These are phyloP conservation scores for Naganishia albida DNA, from an alignment of 1,284 basidiomycete species.

Conservation along the genomic window DNA sequence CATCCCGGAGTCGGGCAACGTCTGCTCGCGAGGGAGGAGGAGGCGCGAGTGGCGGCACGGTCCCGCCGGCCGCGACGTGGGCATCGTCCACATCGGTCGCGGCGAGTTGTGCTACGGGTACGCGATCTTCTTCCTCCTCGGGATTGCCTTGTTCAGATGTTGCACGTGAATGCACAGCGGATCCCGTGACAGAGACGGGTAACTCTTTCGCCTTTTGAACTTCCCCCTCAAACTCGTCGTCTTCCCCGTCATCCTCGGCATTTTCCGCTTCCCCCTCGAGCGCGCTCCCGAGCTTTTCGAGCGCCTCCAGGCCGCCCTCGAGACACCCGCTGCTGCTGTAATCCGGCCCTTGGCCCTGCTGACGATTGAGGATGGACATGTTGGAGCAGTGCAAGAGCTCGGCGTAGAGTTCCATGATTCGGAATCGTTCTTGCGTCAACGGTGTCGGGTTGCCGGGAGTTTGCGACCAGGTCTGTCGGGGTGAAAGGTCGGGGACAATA, in stretches of 20 bases:
- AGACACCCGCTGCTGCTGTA: slow-evolving; percentile 78
- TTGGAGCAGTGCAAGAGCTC: slow-evolving; percentile 97
- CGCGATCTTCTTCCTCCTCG: slow-evolving; percentile 66
- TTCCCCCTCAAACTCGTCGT: slow-evolving; percentile 64
- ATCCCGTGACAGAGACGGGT: slow-evolving; percentile 59
- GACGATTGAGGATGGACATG: slow-evolving; percentile 91
- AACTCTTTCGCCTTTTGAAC: slow-evolving; percentile 65
- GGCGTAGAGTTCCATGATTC: slow-evolving; percentile 96
- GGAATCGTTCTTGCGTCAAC: slow-evolving; percentile 90
- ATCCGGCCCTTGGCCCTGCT: slow-evolving; percentile 65
- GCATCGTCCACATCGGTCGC: slow-evolving; percentile 34
- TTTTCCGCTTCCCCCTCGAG: slow-evolving; percentile 58
- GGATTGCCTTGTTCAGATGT: slow-evolving; percentile 71
- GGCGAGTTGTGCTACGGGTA: slow-evolving; percentile 60
- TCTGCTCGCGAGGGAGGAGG: slow-evolving; percentile 46
- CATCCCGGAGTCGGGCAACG: slow-evolving; percentile 44
- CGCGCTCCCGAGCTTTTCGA: slow-evolving; percentile 79
- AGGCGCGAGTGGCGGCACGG: slow-evolving; percentile 33
- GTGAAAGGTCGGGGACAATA: slow-evolving; percentile 18
- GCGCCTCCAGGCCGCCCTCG: slow-evolving; percentile 73
- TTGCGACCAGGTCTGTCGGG: slow-evolving; percentile 64
- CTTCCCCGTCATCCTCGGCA: slow-evolving; percentile 59
- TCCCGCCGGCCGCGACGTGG: slow-evolving; percentile 31
- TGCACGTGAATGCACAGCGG: slow-evolving; percentile 56
- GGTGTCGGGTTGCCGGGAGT: slow-evolving; percentile 73